Evolutionary conservation across 441 rosid species (phyloP).

Genomic region (Populus hybrid): DNA sequence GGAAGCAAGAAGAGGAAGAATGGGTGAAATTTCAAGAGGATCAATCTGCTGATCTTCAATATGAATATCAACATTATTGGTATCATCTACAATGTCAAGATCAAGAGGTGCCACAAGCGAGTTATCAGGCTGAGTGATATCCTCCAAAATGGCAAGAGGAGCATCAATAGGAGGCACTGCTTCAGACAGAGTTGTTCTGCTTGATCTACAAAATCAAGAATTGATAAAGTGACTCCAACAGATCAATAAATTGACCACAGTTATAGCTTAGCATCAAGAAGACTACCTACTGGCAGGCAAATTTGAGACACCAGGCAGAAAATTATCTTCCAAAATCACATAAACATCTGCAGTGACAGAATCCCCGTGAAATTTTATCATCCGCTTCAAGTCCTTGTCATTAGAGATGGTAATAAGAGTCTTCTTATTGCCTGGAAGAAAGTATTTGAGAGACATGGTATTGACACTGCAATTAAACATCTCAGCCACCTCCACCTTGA

Average conservation of each 20-base stretch:
- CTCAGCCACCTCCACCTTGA: slow-evolving; percentile 75
- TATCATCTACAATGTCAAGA: slow-evolving; percentile 46
- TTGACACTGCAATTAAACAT: slow-evolving; percentile 63
- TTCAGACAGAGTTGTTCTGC: slow-evolving; percentile 86
- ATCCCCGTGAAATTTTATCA: slow-evolving; percentile 75
- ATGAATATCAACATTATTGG: slow-evolving; percentile 38
- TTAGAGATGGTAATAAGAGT: slow-evolving; percentile 80
- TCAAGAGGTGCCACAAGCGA: slow-evolving; percentile 43
- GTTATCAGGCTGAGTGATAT: slow-evolving; percentile 41
- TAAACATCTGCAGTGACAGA: slow-evolving; percentile 59
- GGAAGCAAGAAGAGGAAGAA: slow-evolving; percentile 45
- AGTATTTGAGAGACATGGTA: slow-evolving; percentile 64
- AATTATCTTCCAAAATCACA: slow-evolving; percentile 56
- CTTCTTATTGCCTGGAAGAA: slow-evolving; percentile 79
- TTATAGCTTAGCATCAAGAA: slow-evolving; percentile 23
- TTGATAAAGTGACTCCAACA: slow-evolving; percentile 16
- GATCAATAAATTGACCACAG: neutral
- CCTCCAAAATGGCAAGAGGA: slow-evolving; percentile 43
- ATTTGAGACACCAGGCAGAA: slow-evolving; percentile 62
- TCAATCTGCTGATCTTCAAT: slow-evolving; percentile 38
- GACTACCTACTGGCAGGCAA: slow-evolving; percentile 83
- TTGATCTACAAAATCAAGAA: slow-evolving; percentile 53
- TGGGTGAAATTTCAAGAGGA: slow-evolving; percentile 52
- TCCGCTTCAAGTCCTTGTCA: slow-evolving; percentile 81
- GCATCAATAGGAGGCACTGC: slow-evolving; percentile 45